Evolutionary conservation across 2,329 filamentous ascomycete genomes (phyloP), one percentile per base, ranked within the genome.

Genomic region (Hymenoscyphus repandus): DNA sequence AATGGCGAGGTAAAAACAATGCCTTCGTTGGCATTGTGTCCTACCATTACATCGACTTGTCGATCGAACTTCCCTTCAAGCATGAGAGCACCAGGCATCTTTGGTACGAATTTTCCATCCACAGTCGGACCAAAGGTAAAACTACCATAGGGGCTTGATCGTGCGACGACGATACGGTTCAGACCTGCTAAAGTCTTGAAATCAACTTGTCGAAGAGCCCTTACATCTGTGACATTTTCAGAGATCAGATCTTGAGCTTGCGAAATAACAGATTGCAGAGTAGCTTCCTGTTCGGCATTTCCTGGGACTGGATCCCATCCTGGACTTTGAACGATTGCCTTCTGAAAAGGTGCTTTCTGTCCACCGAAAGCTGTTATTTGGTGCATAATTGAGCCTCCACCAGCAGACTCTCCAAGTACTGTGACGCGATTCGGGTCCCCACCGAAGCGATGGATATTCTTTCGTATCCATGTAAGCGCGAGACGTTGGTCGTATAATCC

Each of bases 381-480:
- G 13, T 34, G 32, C 32, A 39, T 39, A 15, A 39, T 72, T 2
- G 72, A 75, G 0, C 75, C 76, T 6, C 68, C 77, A 27, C 78
- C 77, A 7, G 78, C 76, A 13, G 72, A 75, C 52, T 75, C 66
- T 5, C 76, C 76, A 15, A 77, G 68, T 12, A 79, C 68, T 0
- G 76, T 79, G 34, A 80, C 71, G 12, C 69, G 67, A 2, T 68
- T 62, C 2, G 71, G 65, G 59, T 81, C 73, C 11, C 79, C 79
- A 9, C 79, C 78, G 56, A 82, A 83, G 10, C 71, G 63, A 56
- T 74, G 66, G 48, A 81, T 79, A 53, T 79, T 67, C 37, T 73
- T 61, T 48, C 77, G 72, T 2, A 82, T 70, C 80, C 80, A 84
- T 57, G 80, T 68, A n/a, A n/a, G n/a, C n/a, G n/a, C n/a, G n/a